These are phyloP conservation scores for Pisolithus microcarpus DNA, from an alignment of 768 basidiomycete genomes.

Conservation along the genomic window DNA sequence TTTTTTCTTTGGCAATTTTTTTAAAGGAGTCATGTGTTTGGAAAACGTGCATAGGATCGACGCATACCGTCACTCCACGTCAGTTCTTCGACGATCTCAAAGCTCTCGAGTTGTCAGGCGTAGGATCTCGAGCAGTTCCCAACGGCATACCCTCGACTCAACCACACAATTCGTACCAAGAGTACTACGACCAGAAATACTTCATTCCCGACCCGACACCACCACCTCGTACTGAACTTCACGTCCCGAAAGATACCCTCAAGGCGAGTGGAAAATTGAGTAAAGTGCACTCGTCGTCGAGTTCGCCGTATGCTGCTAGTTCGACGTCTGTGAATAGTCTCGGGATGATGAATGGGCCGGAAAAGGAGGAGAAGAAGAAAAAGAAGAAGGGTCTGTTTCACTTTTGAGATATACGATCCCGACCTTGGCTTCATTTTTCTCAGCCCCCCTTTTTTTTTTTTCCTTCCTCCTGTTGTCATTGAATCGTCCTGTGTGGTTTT, in stretches of 20 bases:
- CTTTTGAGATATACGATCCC: constrained; percentile 34
- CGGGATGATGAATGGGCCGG: constrained; percentile 22
- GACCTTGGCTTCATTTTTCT: no score
- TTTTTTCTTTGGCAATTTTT: constrained; percentile 36
- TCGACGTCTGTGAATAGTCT: constrained; percentile 39
- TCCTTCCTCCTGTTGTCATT: background rate
- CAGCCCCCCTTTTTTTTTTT: background rate
- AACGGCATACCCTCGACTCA: constrained; percentile 56
- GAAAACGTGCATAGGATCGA: constrained; percentile 60
- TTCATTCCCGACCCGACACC: constrained; percentile 36
- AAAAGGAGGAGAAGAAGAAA: constrained; percentile 60
- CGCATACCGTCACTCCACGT: constrained; percentile 77
- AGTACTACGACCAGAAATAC: constrained; percentile 76
- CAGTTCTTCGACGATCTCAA: constrained; percentile 83
- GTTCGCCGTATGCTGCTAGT: constrained; percentile 48
- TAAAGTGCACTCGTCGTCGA: constrained; percentile 30
- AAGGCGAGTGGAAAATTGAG: constrained; percentile 17
- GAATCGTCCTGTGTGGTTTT: no score
- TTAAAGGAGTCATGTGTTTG: background rate
- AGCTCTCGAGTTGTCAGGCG: constrained; percentile 79
- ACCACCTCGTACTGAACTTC: constrained; percentile 17
- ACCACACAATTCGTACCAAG: constrained; percentile 53
- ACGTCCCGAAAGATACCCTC: constrained; percentile 20
- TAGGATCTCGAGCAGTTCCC: constrained; percentile 65
- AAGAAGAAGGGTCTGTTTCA: constrained; percentile 70